phyloP scores from a whole-genome alignment of 108 stramenopile genomes.

The Fragilaria crotonensis region DNA sequence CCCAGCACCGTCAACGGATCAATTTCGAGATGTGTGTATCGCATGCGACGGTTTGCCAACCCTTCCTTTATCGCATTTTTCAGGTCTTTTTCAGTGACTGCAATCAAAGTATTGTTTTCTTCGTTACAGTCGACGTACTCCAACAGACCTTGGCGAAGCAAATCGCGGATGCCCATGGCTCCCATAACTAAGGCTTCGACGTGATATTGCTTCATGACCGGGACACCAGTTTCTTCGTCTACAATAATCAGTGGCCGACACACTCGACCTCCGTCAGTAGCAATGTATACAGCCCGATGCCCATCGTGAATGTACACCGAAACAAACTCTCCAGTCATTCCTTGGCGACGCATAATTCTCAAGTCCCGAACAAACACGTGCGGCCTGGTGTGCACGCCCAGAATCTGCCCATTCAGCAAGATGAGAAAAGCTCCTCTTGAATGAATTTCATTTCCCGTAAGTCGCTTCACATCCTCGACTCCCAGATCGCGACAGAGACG shows the following conservation, averaged over 20 bases:
- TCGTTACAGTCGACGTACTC: constrained; percentile 99
- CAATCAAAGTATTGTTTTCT: constrained; percentile 96
- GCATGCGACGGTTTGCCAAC: constrained; percentile 42
- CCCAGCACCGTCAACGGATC: constrained; percentile 98
- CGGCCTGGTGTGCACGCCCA: constrained; percentile 84
- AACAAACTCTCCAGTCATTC: constrained; percentile 93
- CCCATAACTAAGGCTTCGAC: constrained; percentile 75
- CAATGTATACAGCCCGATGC: constrained; percentile 94
- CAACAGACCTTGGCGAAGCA: constrained; percentile 89
- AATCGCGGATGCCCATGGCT: constrained; percentile 60
- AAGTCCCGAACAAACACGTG: constrained; percentile 65
- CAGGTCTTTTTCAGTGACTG: constrained; percentile 84
- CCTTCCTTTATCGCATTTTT: constrained; percentile 54
- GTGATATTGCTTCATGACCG: constrained; percentile 74
- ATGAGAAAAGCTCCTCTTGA: constrained; percentile 75
- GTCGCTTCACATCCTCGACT: constrained; percentile 87
- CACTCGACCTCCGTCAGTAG: constrained; percentile 96
- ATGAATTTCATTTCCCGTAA: constrained; percentile 91
- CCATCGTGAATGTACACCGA: constrained; percentile 93
- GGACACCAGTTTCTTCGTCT: constrained; percentile 71
- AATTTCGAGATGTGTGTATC: constrained; percentile 96
- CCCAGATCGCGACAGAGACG: constrained; percentile 91
- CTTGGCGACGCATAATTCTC: constrained; percentile 78
- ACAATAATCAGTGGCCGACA: constrained; percentile 95
- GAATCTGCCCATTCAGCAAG: constrained; percentile 92